phyloP scores from a whole-genome alignment of 202 grass and related monocot genomes.

The Brachypodium distachyon region DNA sequence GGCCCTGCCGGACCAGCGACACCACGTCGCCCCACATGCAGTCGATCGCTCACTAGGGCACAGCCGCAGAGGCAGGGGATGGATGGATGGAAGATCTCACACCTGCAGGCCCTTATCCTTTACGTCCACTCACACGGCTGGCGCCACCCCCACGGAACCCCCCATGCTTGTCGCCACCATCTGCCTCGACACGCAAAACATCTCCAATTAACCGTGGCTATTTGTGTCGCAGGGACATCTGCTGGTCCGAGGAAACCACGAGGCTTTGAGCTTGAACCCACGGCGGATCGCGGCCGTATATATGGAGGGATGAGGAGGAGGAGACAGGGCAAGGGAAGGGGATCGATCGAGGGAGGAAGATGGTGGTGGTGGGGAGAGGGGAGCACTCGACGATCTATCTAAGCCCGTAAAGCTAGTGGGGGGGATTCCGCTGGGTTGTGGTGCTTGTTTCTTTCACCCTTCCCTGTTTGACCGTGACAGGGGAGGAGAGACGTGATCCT shows the following conservation, averaged over 20 bases:
- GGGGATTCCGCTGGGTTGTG: conserved; percentile 23
- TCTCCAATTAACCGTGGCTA: too few relatives aligned
- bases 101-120: too few relatives aligned
- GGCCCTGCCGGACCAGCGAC: conserved; percentile 25
- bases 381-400: conserved; percentile 19
- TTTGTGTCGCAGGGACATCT: conserved; percentile 1
- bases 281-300: neutral
- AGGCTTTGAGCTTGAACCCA: neutral
- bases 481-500: neutral
- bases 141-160: conserved; percentile 6
- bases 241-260: neutral
- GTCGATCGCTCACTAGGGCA: too few relatives aligned
- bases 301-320: conserved; percentile 5
- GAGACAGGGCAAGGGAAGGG: too few relatives aligned
- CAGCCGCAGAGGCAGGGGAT: too few relatives aligned
- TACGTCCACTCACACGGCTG: conserved; percentile 17
- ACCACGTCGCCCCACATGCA: conserved; percentile 36
- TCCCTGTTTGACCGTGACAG: neutral
- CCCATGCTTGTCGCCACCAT: neutral
- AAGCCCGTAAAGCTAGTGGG: conserved; percentile 20
- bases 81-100: too few relatives aligned
- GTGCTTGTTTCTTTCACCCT: conserved; percentile 24
- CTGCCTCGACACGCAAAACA: conserved; percentile 10
- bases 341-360: too few relatives aligned
- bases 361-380: conserved; percentile 30